These are phyloP conservation scores for Chytriomyces hyalinus DNA, from an alignment of 192 early-diverging fungal species.

Conservation along the genomic window DNA sequence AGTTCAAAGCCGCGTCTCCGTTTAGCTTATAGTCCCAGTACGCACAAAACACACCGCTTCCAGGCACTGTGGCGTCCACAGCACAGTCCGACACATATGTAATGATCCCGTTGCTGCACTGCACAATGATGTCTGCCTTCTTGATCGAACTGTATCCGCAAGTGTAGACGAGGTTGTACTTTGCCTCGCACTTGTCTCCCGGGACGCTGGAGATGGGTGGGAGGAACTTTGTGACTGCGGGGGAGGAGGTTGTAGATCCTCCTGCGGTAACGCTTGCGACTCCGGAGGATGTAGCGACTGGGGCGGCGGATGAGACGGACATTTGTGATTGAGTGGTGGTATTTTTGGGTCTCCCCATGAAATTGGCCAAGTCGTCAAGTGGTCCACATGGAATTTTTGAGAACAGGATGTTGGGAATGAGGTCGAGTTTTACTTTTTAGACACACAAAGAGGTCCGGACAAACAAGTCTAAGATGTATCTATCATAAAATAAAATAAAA, in stretches of 20 bases:
- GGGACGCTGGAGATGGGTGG: slow-evolving; percentile 1
- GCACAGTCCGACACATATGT: not conserved
- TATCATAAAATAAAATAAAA: not conserved
- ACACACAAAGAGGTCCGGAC: not conserved
- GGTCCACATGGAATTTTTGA: not conserved
- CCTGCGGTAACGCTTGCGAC: not conserved
- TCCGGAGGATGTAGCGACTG: not conserved
- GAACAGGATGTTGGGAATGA: not conserved
- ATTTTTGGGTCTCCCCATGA: not conserved
- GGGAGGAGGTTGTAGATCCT: not conserved
- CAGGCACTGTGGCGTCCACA: not conserved
- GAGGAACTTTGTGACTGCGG: not conserved
- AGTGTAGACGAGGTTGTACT: slow-evolving; percentile 13
- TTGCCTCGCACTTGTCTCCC: slow-evolving; percentile 2
- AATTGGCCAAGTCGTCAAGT: no score
- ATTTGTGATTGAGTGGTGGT: slow-evolving; percentile 1
- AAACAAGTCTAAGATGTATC: no score
- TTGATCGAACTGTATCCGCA: not conserved
- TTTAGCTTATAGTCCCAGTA: not conserved
- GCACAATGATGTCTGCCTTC: not conserved
- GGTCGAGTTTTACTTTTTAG: not conserved
- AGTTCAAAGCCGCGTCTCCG: slow-evolving; percentile 8
- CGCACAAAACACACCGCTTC: not conserved
- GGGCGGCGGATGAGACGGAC: not conserved
- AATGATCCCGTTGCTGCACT: not conserved